Evolutionary conservation across 306 rosid species (phyloP).

Genomic region (Cicer cuneatum): DNA sequence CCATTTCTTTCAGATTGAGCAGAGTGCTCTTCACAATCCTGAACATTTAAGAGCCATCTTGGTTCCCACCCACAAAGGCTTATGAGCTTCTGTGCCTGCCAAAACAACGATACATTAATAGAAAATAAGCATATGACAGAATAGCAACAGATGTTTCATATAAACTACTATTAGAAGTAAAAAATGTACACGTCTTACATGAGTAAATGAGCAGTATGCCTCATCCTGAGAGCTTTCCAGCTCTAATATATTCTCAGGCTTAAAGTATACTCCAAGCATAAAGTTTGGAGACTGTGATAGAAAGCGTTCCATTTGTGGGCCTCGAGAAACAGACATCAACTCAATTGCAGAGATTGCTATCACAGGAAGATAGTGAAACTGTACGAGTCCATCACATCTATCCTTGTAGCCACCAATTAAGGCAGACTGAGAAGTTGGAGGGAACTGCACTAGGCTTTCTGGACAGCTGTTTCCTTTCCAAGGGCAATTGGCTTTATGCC

Average conservation of each 20-base stretch:
- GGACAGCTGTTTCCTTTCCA: constrained; percentile 99
- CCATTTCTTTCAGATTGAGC: constrained; percentile 99
- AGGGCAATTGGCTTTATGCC: constrained; percentile 80
- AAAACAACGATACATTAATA: constrained; percentile 45
- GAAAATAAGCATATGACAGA: constrained; percentile 46
- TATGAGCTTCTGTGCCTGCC: constrained; percentile 93
- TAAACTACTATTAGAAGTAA: constrained; percentile 25
- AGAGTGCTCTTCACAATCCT: constrained; percentile 97
- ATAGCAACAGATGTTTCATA: constrained; percentile 13
- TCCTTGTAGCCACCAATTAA: constrained; percentile 94
- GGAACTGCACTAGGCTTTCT: constrained; percentile 97
- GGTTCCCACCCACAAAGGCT: constrained; percentile 99
- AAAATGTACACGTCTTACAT: constrained; percentile 57
- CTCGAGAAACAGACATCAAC: constrained; percentile 71
- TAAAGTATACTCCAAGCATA: constrained; percentile 62
- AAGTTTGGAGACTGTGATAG: constrained; percentile 61
- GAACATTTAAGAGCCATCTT: constrained; percentile 88
- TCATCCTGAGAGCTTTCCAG: constrained; percentile 81
- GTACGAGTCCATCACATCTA: constrained; percentile 95
- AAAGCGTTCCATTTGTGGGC: constrained; percentile 80
- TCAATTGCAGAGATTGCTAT: constrained; percentile 85
- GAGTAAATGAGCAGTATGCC: constrained; percentile 67
- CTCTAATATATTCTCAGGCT: constrained; percentile 72
- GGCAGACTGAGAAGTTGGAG: constrained; percentile 91
- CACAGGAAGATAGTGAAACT: constrained; percentile 80